Evolutionary conservation across 73 alveolate genomes (phyloP), one percentile per base, ranked within the genome.

Genomic region (Paramecium sonneborni): DNA sequence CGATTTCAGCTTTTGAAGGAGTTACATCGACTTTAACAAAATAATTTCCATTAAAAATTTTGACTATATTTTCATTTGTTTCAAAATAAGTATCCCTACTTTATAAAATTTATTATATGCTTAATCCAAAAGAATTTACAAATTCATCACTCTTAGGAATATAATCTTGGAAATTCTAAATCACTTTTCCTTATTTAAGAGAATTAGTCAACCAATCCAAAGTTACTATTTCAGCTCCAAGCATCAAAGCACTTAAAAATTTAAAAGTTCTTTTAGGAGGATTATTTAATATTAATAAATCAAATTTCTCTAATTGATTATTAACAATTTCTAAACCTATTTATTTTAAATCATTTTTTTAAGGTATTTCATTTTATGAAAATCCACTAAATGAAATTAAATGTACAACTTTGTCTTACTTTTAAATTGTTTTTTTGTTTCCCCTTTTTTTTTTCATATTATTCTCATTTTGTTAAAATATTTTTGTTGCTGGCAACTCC

Each of bases 191-290:
- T 52, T 72, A 23, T 72, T 35, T 35, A 28, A 72, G n/a, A 11
- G 86, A 72, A 18, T 72, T 41, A 15, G 26, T 72, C 8, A 72
- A 37, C 86, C 86, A 72, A 35, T 72, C 55, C 57, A 35, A 0
- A 0, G 55, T 72, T 72, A 72, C 86, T 12, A 72, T 35, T 35
- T 72, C 55, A 72, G 86, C 86, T 6, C 86, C 86, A 2, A 35
- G 10, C 86, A 72, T n/a, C 34, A 72, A 37, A 38, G 58, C 86
- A 35, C 35, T 41, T 41, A 72, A 18, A 72, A 72, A 72, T 38
- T 72, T 72, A 4, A 72, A 72, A 12, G 86, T 72, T 38, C 86
- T 72, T 72, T 72, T 72, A 30, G 84, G 84, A 20, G 57, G 58
- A 35, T 30, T 21, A 10, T 35, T 72, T 6, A 72, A 20, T 15